Evolutionary conservation across 2,329 filamentous ascomycete genomes (phyloP).

Genomic region (Colletotrichum lupini): DNA sequence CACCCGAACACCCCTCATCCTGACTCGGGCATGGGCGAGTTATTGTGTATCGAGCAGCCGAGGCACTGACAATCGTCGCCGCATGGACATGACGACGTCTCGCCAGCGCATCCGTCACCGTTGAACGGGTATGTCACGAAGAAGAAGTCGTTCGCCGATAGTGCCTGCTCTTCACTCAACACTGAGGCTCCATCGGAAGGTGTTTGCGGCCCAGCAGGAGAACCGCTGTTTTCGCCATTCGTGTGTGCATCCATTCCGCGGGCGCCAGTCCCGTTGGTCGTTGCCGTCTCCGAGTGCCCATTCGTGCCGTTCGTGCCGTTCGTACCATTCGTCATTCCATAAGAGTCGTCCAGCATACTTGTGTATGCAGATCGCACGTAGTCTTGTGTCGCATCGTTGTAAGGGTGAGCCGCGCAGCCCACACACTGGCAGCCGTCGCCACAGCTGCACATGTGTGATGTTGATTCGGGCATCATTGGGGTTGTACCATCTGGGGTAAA

Average conservation of each 20-base stretch:
- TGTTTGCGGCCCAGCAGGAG: conserved; percentile 55
- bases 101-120: conserved; percentile 59
- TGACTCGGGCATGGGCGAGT: conserved; percentile 29
- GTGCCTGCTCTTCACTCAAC: conserved; percentile 60
- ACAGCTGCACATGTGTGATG: conserved; percentile 65
- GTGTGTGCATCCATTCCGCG: conserved; percentile 1
- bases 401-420: conserved; percentile 75
- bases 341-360: conserved; percentile 51
- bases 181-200: conserved; percentile 59
- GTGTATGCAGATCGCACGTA: conserved; percentile 62
- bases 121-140: conserved; percentile 66
- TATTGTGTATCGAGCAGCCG: conserved; percentile 65
- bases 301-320: conserved; percentile 38
- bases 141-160: conserved; percentile 66
- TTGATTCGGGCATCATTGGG: conserved; percentile 41
- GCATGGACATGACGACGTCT: conserved; percentile 64
- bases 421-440: conserved; percentile 75
- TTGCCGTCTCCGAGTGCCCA: conserved; percentile 20
- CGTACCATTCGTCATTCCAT: conserved; percentile 38
- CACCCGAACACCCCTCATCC: not conserved
- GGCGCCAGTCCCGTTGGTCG: conserved; percentile 23
- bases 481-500: conserved; percentile 23
- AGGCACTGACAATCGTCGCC: conserved; percentile 70
- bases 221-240: conserved; percentile 35
- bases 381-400: conserved; percentile 70